Evolutionary conservation across 2,329 filamentous ascomycete genomes (phyloP).

Genomic region (Periglandula ipomoeae): DNA sequence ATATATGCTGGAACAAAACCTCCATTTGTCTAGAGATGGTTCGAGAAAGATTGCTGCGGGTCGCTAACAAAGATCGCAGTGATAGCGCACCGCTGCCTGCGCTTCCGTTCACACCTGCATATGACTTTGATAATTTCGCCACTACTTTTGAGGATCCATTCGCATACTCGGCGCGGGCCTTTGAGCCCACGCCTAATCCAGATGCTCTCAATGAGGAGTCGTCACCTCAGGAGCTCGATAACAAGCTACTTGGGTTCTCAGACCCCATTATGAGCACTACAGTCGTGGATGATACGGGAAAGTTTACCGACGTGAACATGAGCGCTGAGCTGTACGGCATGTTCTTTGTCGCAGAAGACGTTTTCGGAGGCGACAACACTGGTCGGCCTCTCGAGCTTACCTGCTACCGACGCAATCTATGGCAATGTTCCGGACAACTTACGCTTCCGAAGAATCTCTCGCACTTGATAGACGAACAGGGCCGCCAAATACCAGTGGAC

Average conservation of each 20-base stretch:
- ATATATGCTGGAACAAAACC: not conserved
- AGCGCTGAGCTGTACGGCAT: conserved; percentile 74
- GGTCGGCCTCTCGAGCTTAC: conserved; percentile 70
- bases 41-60: not conserved
- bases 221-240: conserved; percentile 50
- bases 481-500: conserved; percentile 66
- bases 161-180: conserved; percentile 43
- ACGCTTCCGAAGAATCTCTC: conserved; percentile 65
- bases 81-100: conserved; percentile 25
- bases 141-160: conserved; percentile 59
- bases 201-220: conserved; percentile 37
- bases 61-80: conserved; percentile 13
- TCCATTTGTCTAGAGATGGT: too few species aligned
- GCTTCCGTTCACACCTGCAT: conserved; percentile 47
- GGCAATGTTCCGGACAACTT: conserved; percentile 86
- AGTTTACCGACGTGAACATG: conserved; percentile 56
- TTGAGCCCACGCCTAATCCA: conserved; percentile 33
- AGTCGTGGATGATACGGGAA: conserved; percentile 56
- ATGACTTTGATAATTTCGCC: conserved; percentile 52
- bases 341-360: conserved; percentile 80
- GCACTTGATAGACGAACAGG: conserved; percentile 63
- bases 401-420: conserved; percentile 89
- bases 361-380: conserved; percentile 52
- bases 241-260: conserved; percentile 68
- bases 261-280: conserved; percentile 50